Percentiles rank a stretch among this genome's conserved stretches.
phyloP scores from a whole-genome alignment of 2,329 filamentous ascomycete species.

The Fusarium protoensiforme region DNA sequence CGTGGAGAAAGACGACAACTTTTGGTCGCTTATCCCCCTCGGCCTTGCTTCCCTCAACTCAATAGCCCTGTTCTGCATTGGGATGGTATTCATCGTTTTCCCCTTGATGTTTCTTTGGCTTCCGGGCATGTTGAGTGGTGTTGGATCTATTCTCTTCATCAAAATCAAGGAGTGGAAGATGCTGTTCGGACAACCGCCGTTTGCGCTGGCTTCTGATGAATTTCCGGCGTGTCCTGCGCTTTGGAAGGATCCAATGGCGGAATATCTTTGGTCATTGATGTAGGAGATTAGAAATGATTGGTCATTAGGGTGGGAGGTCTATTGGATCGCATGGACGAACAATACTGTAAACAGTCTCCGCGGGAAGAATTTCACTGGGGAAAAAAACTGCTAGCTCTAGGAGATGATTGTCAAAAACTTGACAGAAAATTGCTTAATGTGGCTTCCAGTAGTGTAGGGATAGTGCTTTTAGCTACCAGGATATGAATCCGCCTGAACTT shows the following conservation, averaged over 20 bases:
- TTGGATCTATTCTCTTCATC: neutral
- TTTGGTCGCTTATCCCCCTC: neutral
- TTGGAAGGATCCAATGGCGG: slow-evolving; percentile 18
- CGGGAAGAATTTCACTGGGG: neutral
- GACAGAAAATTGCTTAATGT: neutral
- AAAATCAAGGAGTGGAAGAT: neutral
- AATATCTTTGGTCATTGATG: slow-evolving; percentile 22
- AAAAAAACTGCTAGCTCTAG: neutral
- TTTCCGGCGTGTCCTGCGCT: neutral
- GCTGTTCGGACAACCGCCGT: slow-evolving; percentile 6
- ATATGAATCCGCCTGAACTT: neutral
- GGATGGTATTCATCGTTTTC: neutral
- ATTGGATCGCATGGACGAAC: neutral
- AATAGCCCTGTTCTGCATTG: neutral
- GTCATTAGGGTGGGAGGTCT: neutral
- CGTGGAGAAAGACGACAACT: too few species aligned
- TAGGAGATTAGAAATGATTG: neutral
- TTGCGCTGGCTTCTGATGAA: neutral
- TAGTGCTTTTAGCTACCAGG: neutral
- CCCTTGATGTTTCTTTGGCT: neutral
- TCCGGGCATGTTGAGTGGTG: neutral
- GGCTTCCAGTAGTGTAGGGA: neutral
- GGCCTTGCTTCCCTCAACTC: neutral
- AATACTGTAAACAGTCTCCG: neutral
- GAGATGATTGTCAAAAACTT: neutral